phyloP scores from a whole-genome alignment of 495 filamentous ascomycete genomes.

The Podospora didyma region DNA sequence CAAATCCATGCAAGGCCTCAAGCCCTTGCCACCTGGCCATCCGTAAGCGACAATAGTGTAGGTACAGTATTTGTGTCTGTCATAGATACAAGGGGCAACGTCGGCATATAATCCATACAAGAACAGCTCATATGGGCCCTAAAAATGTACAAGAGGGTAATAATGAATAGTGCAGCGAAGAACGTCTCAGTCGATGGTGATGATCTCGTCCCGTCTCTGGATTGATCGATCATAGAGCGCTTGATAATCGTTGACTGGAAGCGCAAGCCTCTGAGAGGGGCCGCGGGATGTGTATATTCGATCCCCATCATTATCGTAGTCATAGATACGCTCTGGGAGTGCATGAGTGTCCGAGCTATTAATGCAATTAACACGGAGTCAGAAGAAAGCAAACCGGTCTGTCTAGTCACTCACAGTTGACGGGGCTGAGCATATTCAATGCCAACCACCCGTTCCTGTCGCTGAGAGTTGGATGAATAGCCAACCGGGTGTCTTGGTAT shows the following conservation, averaged over 20 bases:
- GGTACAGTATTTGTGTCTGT: background rate
- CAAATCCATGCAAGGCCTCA: too few relatives aligned
- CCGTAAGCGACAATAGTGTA: too few relatives aligned
- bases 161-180: background rate
- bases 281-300: background rate
- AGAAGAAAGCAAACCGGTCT: background rate
- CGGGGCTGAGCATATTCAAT: slow-evolving; percentile 14
- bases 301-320: background rate
- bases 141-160: background rate
- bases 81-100: background rate
- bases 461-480: background rate
- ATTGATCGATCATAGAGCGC: background rate
- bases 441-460: slow-evolving; percentile 25
- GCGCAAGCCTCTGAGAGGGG: background rate
- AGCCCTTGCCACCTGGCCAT: too few relatives aligned
- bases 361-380: background rate
- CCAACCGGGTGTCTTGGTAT: background rate
- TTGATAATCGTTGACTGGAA: background rate
- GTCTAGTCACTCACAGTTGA: slow-evolving; percentile 5
- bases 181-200: slow-evolving; percentile 5
- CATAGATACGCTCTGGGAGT: too few relatives aligned
- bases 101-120: background rate
- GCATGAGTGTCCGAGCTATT: background rate
- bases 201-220: slow-evolving; percentile 5
- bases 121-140: background rate